Evolutionary conservation across 129 eudicot species (phyloP).

Genomic region (Calendula officinalis): DNA sequence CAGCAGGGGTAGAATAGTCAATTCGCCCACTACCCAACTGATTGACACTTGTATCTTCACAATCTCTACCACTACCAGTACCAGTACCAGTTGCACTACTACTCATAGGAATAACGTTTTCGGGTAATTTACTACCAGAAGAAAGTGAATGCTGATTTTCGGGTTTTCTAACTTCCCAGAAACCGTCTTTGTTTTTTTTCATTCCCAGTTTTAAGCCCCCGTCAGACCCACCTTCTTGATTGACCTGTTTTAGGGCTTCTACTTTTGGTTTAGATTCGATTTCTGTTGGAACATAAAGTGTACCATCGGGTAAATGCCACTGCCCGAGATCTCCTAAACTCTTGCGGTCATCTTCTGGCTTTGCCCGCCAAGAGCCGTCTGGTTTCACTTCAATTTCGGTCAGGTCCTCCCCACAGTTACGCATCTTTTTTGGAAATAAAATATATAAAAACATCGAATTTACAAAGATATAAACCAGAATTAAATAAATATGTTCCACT

Average conservation of each 20-base stretch:
- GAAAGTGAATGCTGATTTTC: conserved; percentile 39
- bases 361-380: conserved; percentile 93
- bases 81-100: conserved; percentile 89
- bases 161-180: conserved; percentile 75
- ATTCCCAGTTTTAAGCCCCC: conserved; percentile 75
- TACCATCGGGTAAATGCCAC: conserved; percentile 89
- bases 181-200: conserved; percentile 66
- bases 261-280: conserved; percentile 49
- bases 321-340: conserved; percentile 61
- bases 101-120: conserved; percentile 59
- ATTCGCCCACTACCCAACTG: conserved; percentile 63
- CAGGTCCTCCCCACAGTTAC: conserved; percentile 69
- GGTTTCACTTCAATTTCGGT: conserved; percentile 93
- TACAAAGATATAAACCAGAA: neutral
- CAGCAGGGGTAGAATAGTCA: conserved; percentile 48
- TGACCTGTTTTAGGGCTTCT: conserved; percentile 53
- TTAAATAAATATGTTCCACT: neutral
- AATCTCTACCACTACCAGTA: conserved; percentile 69
- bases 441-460: neutral
- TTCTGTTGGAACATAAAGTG: conserved; percentile 40
- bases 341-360: conserved; percentile 61
- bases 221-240: conserved; percentile 65
- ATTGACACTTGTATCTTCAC: conserved; percentile 80
- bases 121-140: conserved; percentile 40
- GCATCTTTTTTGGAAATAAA: conserved; percentile 42